Evolutionary conservation across 2,329 filamentous ascomycete genomes (phyloP).

Genomic region (Colletotrichum plurivorum): DNA sequence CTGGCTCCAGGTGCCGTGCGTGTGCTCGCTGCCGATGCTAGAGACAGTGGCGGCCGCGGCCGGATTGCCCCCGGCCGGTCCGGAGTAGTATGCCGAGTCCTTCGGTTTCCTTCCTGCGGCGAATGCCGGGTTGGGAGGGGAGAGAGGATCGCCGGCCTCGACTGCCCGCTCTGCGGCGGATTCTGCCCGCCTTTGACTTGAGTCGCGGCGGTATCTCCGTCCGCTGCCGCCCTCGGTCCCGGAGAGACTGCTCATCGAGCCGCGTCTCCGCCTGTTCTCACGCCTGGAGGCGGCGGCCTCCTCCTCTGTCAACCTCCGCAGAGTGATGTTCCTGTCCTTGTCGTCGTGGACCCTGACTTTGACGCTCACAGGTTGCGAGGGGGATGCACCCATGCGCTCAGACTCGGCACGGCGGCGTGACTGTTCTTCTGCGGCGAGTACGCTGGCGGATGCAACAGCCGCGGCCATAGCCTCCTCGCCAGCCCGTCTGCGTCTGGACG

Average conservation of each 20-base stretch:
- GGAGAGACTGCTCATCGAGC: conserved; percentile 69
- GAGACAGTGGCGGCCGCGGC: conserved; percentile 61
- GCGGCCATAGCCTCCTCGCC: conserved; percentile 62
- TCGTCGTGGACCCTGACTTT: conserved; percentile 74
- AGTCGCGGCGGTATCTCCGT: conserved; percentile 69
- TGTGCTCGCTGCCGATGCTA: conserved; percentile 59
- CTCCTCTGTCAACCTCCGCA: conserved; percentile 73
- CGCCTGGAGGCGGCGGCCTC: conserved; percentile 64
- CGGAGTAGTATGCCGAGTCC: conserved; percentile 75
- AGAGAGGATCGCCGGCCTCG: conserved; percentile 59
- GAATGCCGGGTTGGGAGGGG: conserved; percentile 70
- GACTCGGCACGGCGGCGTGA: conserved; percentile 50
- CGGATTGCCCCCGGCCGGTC: conserved; percentile 59
- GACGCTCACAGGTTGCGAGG: conserved; percentile 67
- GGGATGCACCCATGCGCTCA: conserved; percentile 56
- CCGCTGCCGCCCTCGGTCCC: conserved; percentile 67
- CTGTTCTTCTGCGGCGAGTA: conserved; percentile 64
- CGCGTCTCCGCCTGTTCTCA: conserved; percentile 56
- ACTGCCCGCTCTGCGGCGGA: conserved; percentile 60
- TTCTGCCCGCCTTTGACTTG: conserved; percentile 62
- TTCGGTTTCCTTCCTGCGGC: conserved; percentile 65
- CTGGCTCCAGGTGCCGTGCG: conserved; percentile 68
- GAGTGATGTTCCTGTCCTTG: conserved; percentile 71
- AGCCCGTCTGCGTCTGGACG: conserved; percentile 62
- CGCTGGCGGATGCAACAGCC: conserved; percentile 62